Conservation (phyloP, 1,284 basidiomycete species). For the Ustilago shanxiensis region DNA sequence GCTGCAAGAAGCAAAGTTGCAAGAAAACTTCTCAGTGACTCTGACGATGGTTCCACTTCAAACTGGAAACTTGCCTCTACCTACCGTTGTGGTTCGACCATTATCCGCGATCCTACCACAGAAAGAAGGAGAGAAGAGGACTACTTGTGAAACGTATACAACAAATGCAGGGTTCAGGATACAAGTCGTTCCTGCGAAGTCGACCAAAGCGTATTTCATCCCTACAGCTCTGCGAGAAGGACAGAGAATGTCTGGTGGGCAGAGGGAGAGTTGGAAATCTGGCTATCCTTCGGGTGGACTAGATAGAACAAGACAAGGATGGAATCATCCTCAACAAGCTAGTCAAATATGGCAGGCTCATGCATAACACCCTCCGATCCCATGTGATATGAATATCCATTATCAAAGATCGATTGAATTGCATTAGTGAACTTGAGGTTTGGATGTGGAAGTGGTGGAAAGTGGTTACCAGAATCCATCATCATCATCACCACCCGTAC, state of each 20-base stretch:
- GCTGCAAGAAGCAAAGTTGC: not conserved
- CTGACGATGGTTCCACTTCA: slow-evolving; percentile 56
- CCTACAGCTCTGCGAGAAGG: not conserved
- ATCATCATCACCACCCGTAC: slow-evolving; percentile 75
- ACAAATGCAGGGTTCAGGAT: slow-evolving; percentile 41
- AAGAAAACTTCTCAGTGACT: slow-evolving; percentile 7
- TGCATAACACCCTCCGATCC: not conserved
- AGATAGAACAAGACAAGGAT: not conserved
- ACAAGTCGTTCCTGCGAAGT: slow-evolving; percentile 29
- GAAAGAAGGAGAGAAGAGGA: not conserved
- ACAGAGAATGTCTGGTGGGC: not conserved
- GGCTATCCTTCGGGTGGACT: slow-evolving; percentile 7
- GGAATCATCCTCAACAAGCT: slow-evolving; percentile 9
- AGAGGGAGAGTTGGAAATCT: slow-evolving; percentile 18
- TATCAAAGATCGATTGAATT: no score
- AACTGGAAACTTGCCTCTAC: slow-evolving; percentile 26
- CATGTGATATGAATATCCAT: no score
- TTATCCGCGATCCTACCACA: not conserved
- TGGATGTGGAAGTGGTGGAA: no score
- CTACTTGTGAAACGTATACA: slow-evolving; percentile 56
- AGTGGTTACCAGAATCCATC: slow-evolving; percentile 96
- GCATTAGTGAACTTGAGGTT: not conserved
- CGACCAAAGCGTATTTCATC: slow-evolving; percentile 38
- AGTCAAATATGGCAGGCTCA: slow-evolving; percentile 10
- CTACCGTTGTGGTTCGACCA: slow-evolving; percentile 12